Base-by-base conservation (phyloP, 805 yeast genomes). In the Diddensiella transvaalensis region DNA sequence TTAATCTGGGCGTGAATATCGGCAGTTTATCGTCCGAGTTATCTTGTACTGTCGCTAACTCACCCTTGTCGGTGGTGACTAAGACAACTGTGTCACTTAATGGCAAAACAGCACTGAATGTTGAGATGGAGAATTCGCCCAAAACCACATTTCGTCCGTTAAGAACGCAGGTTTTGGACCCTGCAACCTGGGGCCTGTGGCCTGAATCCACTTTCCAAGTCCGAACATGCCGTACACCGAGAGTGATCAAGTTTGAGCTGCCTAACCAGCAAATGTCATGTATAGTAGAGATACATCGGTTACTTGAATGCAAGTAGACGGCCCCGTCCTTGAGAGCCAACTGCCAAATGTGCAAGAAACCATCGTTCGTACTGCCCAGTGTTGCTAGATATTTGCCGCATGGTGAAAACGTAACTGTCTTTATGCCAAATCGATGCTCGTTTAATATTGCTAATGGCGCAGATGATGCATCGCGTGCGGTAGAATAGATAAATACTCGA, bases 401-500 rank as follows among this genome's bases (percentile, higher is more conserved):
- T 0, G 80, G 79, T 0, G 86, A 77, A 59, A 85, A 85, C 18
- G 68, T 64, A 15, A 85, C 56, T 4, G 70, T 66, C 32, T 75
- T 69, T 15, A 85, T 71, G 0, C 90, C 91, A 63, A 80, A 85
- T 10, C 75, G 70, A 62, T 85, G 93, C 52, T 82, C 88, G 46
- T 71, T 64, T 1, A 82, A 73, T 13, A 75, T 67, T 5, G 77
- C 76, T 4, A 81, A 61, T 0, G 87, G 86, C 3, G 65, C 58
- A 10, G 68, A 58, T 41, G 79, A 70, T 51, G 73, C 73, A 13
- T 74, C 69, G 0, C 82, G 81, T 4, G 57, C 60, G 13, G 81
- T 63, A 2, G 86, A 80, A 57, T 74, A 83, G 11, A 83, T 55
- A 18, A 82, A 63, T 1, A 85, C 72, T 17, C 89, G 68, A 1